Base-by-base conservation (phyloP, 108 stramenopile genomes). In the Phaeodactylum tricornutum region DNA sequence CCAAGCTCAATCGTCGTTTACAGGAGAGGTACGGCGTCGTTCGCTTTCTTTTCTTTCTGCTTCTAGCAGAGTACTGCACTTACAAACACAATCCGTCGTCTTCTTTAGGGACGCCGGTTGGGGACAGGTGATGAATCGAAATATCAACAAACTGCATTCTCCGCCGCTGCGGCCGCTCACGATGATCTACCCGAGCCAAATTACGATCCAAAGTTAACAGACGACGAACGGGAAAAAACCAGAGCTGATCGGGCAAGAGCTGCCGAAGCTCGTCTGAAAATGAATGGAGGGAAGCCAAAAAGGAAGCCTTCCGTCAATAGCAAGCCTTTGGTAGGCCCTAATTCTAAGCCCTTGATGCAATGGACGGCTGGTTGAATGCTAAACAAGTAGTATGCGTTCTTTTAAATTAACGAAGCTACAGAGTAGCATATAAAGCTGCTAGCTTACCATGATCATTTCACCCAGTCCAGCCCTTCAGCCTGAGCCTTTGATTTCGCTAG, bases 401-500 rank as follows among this genome's bases (percentile, higher is more conserved):
- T 16, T 17, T 9, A 17, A 11, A 16, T n/a, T 43, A 16, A 11
- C 16, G 15, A n/a, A 43, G n/a, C 41, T 15, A 11, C 8, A n/a
- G n/a, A n/a, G n/a, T n/a, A n/a, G n/a, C n/a, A n/a, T n/a, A n/a
- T n/a, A n/a, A n/a, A n/a, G n/a, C n/a, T n/a, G n/a, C n/a, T n/a
- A n/a, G n/a, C n/a, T n/a, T 67, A n/a, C n/a, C n/a, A n/a, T n/a
- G n/a, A n/a, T n/a, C n/a, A 86, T 51, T 81, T 46, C 1, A 83
- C 84, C 89, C 81, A 92, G 72, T 87, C 85, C 55, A 87, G 55
- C 15, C 85, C 85, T 50, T 87, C 79, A 9, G 61, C 49, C 41
- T 80, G 67, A 12, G 85, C 87, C 70, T 89, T 86, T 6, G 64
- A 65, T 74, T 81, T 81, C 20, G 80, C 83, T 12, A 64, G 43